Percentiles rank a stretch among this genome's conserved stretches.
Evolutionary conservation across 805 yeast genomes (phyloP).

Genomic region (Zygosaccharomyces kombuchaensis): DNA sequence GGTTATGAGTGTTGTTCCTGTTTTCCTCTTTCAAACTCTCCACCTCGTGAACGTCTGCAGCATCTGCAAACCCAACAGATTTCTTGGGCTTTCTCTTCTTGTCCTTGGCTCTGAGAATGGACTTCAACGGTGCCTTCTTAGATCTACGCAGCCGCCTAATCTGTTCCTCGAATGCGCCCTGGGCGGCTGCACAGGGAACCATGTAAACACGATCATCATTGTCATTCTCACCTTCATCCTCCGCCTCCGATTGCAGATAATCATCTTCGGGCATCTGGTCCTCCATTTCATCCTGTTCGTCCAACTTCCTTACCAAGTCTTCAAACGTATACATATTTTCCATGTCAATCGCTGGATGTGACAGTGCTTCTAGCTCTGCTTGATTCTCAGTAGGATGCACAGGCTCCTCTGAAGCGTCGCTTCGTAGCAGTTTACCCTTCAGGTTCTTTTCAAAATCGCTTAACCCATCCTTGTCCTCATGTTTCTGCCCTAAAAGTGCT

Average conservation of each 20-base stretch:
- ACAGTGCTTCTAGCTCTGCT: background rate
- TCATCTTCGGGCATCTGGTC: slow-evolving; percentile 17
- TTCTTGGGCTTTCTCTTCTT: slow-evolving; percentile 20
- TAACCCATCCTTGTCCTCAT: slow-evolving; percentile 29
- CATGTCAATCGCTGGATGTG: slow-evolving; percentile 18
- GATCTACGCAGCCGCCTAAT: slow-evolving; percentile 21
- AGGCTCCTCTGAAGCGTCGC: background rate
- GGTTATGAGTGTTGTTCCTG: slow-evolving; percentile 27
- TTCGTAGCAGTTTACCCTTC: slow-evolving; percentile 11
- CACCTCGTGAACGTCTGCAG: slow-evolving; percentile 33
- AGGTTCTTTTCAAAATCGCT: slow-evolving; percentile 23
- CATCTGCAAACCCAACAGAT: slow-evolving; percentile 32
- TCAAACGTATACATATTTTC: slow-evolving; percentile 33
- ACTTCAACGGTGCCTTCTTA: slow-evolving; percentile 7
- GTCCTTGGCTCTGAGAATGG: slow-evolving; percentile 15
- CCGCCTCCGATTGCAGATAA: slow-evolving; percentile 10
- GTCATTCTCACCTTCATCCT: slow-evolving; percentile 20
- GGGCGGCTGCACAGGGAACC: slow-evolving; percentile 27
- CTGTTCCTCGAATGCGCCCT: slow-evolving; percentile 27
- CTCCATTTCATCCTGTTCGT: slow-evolving; percentile 28
- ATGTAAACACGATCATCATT: slow-evolving; percentile 20
- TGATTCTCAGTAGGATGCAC: background rate
- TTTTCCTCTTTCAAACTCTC: slow-evolving; percentile 34
- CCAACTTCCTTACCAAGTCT: slow-evolving; percentile 32
- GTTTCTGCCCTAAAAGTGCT: slow-evolving; percentile 6